These are phyloP conservation scores for Leptodontidium sp. DNA, from an alignment of 2,329 filamentous ascomycete species.

Conservation along the genomic window DNA sequence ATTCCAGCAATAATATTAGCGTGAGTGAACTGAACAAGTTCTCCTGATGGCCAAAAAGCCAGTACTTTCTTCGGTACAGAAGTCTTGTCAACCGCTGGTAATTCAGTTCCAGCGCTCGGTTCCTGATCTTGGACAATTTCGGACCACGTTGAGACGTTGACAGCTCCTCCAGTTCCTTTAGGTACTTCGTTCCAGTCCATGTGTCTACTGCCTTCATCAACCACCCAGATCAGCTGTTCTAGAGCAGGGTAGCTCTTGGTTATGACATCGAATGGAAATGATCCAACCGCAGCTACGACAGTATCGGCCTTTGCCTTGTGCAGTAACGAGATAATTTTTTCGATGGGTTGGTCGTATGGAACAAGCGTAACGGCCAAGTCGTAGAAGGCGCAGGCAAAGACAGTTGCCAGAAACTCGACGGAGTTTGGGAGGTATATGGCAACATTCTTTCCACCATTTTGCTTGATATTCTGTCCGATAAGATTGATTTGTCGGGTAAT, in stretches of 20 bases:
- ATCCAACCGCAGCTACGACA: constrained; percentile 84
- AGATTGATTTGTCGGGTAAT: constrained; percentile 87
- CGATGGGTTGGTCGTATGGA: constrained; percentile 79
- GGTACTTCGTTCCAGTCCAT: constrained; percentile 96
- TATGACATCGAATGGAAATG: constrained; percentile 81
- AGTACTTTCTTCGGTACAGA: constrained; percentile 63
- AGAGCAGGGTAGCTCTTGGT: constrained; percentile 74
- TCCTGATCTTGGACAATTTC: constrained; percentile 80
- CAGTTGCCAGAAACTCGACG: constrained; percentile 79
- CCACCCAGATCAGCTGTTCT: constrained; percentile 87
- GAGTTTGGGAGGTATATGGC: constrained; percentile 95
- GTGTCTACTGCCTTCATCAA: constrained; percentile 87
- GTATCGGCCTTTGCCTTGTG: constrained; percentile 78
- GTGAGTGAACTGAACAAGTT: constrained; percentile 85
- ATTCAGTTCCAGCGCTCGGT: constrained; percentile 62
- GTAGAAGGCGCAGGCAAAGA: constrained; percentile 93
- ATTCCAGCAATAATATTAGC: constrained; percentile 88
- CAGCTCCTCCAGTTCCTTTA: constrained; percentile 73
- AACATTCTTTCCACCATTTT: constrained; percentile 77
- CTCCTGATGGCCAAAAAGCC: constrained; percentile 71
- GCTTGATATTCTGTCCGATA: constrained; percentile 78
- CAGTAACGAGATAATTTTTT: constrained; percentile 75
- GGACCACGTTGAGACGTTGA: constrained; percentile 92
- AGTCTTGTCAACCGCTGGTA: constrained; percentile 69
- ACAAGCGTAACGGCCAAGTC: constrained; percentile 80